Evolutionary conservation across 495 filamentous ascomycete species (phyloP).

Genomic region (Cercophora sp.): DNA sequence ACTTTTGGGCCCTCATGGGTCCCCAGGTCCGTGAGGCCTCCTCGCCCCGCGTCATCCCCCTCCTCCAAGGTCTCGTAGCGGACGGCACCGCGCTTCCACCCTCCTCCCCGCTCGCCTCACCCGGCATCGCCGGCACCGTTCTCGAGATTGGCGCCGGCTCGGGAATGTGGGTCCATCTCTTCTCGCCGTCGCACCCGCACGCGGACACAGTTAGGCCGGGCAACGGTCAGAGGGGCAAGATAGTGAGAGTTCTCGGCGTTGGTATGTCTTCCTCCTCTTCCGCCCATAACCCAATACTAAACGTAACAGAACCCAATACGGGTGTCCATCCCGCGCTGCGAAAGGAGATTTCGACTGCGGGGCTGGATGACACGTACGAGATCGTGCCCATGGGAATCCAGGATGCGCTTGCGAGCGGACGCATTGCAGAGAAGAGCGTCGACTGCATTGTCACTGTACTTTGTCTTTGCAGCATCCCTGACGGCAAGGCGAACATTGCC

Average conservation of each 20-base stretch:
- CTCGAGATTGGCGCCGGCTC: conserved; percentile 48
- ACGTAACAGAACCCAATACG: conserved; percentile 65
- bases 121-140: conserved; percentile 32
- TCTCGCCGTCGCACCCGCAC: conserved; percentile 13
- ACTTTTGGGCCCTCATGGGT: conserved; percentile 44
- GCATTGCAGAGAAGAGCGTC: conserved; percentile 49
- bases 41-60: conserved; percentile 32
- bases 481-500: conserved; percentile 51
- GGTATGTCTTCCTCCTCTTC: too few species aligned
- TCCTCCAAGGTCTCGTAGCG: conserved; percentile 36
- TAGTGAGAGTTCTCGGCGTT: conserved; percentile 61
- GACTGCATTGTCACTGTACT: conserved; percentile 67
- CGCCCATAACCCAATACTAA: too few species aligned
- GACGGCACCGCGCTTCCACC: conserved; percentile 19
- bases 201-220: not conserved
- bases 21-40: conserved; percentile 30
- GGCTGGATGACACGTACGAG: conserved; percentile 57
- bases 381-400: conserved; percentile 61
- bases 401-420: conserved; percentile 43
- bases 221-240: not conserved
- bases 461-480: conserved; percentile 69
- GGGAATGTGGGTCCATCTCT: conserved; percentile 45
- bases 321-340: conserved; percentile 51
- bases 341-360: conserved; percentile 40
- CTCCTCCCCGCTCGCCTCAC: conserved; percentile 10